Evolutionary conservation across 1,284 basidiomycete genomes (phyloP).

Genomic region (Ustilago tritici): DNA sequence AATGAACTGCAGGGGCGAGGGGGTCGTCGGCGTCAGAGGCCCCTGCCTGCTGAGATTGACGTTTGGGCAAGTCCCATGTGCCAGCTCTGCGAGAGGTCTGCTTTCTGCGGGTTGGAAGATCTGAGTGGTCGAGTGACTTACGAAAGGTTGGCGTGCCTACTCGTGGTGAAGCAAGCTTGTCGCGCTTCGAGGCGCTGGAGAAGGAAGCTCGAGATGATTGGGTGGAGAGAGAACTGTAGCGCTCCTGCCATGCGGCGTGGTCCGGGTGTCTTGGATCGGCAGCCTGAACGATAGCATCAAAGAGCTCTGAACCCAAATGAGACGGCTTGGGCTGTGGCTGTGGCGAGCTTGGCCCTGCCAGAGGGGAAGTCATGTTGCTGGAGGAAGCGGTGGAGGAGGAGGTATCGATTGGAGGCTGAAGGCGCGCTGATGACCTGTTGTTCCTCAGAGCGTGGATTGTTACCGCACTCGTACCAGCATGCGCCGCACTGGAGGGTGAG

Average conservation of each 20-base stretch:
- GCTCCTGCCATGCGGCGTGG: slow-evolving; percentile 38
- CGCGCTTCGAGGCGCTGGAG: slow-evolving; percentile 26
- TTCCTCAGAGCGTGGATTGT: not conserved
- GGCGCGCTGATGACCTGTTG: not conserved
- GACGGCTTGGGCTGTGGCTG: slow-evolving; percentile 19
- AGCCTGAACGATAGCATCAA: slow-evolving; percentile 47
- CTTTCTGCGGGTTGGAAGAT: slow-evolving; percentile 14
- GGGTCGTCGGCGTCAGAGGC: slow-evolving; percentile 44
- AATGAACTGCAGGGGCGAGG: not conserved
- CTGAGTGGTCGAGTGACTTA: slow-evolving; percentile 31
- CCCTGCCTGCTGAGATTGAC: slow-evolving; percentile 8
- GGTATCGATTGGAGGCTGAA: not conserved
- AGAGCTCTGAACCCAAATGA: slow-evolving; percentile 35
- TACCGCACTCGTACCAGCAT: not conserved
- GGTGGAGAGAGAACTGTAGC: slow-evolving; percentile 30
- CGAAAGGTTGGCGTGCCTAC: slow-evolving; percentile 8
- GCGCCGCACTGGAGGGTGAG: not conserved
- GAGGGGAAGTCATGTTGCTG: slow-evolving; percentile 1
- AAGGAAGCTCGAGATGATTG: slow-evolving; percentile 27
- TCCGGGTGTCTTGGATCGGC: slow-evolving; percentile 46
- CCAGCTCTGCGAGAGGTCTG: slow-evolving; percentile 22
- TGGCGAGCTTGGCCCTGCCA: not conserved
- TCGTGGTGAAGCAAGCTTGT: slow-evolving; percentile 11
- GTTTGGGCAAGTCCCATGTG: slow-evolving; percentile 10
- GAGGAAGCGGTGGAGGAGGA: not conserved